Evolutionary conservation across 2,329 filamentous ascomycete genomes (phyloP).

Genomic region (Trichoderma citrinoviride): DNA sequence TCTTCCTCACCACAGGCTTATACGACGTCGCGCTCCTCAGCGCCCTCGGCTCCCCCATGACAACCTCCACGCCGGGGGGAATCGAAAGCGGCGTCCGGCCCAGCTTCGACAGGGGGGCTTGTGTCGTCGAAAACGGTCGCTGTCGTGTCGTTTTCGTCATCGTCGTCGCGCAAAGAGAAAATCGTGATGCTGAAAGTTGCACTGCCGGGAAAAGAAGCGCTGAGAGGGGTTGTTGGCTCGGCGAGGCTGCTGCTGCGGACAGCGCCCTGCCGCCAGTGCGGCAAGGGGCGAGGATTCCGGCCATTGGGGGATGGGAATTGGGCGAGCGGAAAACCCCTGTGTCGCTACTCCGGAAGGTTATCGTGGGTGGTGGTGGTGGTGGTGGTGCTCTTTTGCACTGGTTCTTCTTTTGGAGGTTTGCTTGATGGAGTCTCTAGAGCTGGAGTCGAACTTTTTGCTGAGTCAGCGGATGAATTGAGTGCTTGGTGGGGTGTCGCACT

Average conservation of each 20-base stretch:
- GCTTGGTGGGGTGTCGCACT: neutral
- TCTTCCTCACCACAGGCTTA: slow-evolving; percentile 60
- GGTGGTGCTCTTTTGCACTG: neutral
- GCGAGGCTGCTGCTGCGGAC: slow-evolving; percentile 38
- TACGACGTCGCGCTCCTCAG: slow-evolving; percentile 58
- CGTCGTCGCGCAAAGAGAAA: no score
- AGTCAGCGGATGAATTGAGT: neutral
- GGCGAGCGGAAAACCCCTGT: slow-evolving; percentile 2
- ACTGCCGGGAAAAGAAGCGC: neutral
- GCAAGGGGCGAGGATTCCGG: slow-evolving; percentile 62
- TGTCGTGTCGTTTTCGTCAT: no score
- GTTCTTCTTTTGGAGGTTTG: no score
- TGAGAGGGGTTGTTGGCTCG: neutral
- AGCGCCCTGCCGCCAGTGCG: slow-evolving; percentile 60
- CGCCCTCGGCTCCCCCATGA: slow-evolving; percentile 60
- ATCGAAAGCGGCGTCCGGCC: slow-evolving; percentile 77
- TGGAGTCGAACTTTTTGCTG: slow-evolving; percentile 18
- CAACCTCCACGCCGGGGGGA: slow-evolving; percentile 78
- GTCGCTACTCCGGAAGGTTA: neutral
- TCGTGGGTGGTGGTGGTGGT: neutral
- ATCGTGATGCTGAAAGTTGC: neutral
- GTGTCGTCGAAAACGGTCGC: slow-evolving; percentile 67
- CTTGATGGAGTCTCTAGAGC: neutral
- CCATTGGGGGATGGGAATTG: slow-evolving; percentile 31
- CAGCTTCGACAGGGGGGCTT: slow-evolving; percentile 72